Percentiles rank a stretch among this genome's conserved stretches.
These are phyloP conservation scores for Fermentozyma sake DNA, from an alignment of 1,139 yeast species.

Conservation along the genomic window DNA sequence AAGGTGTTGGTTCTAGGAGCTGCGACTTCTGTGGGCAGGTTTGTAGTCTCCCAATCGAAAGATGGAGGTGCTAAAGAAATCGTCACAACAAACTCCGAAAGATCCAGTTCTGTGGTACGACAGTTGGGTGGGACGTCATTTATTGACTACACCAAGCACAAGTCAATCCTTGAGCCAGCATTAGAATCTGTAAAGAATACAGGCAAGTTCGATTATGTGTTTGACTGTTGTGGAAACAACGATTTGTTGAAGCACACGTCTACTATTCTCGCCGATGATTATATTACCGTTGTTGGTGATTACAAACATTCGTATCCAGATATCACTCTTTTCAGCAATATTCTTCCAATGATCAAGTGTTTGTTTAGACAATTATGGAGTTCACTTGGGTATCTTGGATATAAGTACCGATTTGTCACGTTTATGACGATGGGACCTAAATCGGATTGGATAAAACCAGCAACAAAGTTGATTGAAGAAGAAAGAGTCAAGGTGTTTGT, in stretches of 20 bases:
- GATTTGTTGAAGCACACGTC: conserved; percentile 18
- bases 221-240: conserved; percentile 26
- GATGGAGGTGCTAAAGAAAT: conserved; percentile 41
- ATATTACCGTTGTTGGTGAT: conserved; percentile 50
- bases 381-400: conserved; percentile 12
- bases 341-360: conserved; percentile 6
- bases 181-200: conserved; percentile 23
- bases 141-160: conserved; percentile 44
- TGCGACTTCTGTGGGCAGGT: conserved; percentile 69
- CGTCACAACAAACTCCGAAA: conserved; percentile 36
- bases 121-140: conserved; percentile 48
- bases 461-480: conserved; percentile 35
- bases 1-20: conserved; percentile 66
- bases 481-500: conserved; percentile 42
- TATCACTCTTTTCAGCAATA: conserved; percentile 5
- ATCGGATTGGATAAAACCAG: conserved; percentile 11
- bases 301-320: conserved; percentile 23
- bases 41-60: conserved; percentile 54
- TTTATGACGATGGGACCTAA: conserved; percentile 15
- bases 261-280: conserved; percentile 34
- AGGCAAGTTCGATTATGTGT: conserved; percentile 32
- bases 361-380: conserved; percentile 7
- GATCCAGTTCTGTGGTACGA: conserved; percentile 36
- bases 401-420: conserved; percentile 12
- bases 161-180: conserved; percentile 22